Evolutionary conservation across 805 yeast genomes (phyloP), one percentile per base, ranked within the genome.

Genomic region (Starmerella floricola): DNA sequence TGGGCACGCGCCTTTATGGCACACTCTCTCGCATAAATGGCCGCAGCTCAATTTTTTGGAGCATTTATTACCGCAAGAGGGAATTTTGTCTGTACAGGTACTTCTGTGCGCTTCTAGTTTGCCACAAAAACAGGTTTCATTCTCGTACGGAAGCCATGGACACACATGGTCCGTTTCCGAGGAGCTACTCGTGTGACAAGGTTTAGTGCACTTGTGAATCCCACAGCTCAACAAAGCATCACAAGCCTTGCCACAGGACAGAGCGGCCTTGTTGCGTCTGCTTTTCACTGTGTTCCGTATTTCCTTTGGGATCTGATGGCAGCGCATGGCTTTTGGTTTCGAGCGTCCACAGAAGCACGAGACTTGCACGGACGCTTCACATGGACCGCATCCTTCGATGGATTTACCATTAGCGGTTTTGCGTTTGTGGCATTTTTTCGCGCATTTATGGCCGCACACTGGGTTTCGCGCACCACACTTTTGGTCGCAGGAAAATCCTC

Each of bases 271-370:
- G n/a, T 12, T 26, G 11, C 27, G 17, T 10, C 13, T 23, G 8
- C 36, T 26, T 11, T 8, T 31, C 18, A 32, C 33, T 3, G 17
- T 31, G 23, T 11, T 11, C 21, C 39, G 24, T n/a, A 29, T 30
- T 31, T 30, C 27, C 3, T 5, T 3, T 2, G 35, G 8, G 10
- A 38, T 20, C 5, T 30, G 8, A 2, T 31, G 15, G 38, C 52
- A 49, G 2, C 23, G 15, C 15, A 26, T 23, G 4, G n/a, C 19
- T 6, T 27, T 17, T 11, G 36, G 16, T 6, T 30, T 30, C 11
- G 34, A 6, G 16, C 19, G 33, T 4, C 55, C 53, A 28, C 56
- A 51, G 29, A 32, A 41, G 38, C 56, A 1, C 75, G 80, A 30
- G 62, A 67, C 10, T 64, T 65, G 18, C 5, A 45, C 27, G 11